A percentile compares a stretch with the other conserved stretches of the same genome.
Evolutionary conservation across 2,329 filamentous ascomycete genomes (phyloP).

Genomic region (Ophiostoma quercus): DNA sequence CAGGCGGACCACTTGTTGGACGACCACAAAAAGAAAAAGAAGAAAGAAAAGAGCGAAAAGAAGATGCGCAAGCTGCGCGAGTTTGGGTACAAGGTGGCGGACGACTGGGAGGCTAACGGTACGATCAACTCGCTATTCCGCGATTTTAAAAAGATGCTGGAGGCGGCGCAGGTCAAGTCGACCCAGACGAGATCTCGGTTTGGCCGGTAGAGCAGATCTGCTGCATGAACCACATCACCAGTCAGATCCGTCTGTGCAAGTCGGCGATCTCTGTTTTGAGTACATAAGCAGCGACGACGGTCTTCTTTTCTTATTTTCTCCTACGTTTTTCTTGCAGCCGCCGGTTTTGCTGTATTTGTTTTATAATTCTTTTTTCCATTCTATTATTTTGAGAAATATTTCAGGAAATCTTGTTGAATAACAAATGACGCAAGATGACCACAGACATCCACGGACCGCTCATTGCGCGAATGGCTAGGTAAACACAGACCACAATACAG

Average conservation of each 20-base stretch:
- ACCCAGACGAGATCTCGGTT: constrained; percentile 24
- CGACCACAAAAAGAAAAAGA: constrained; percentile 26
- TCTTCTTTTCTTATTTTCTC: neutral
- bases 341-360: neutral
- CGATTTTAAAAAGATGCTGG: constrained; percentile 60
- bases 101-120: constrained; percentile 55
- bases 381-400: neutral
- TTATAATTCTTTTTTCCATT: neutral
- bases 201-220: constrained; percentile 17
- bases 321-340: neutral
- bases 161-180: constrained; percentile 48
- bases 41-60: constrained; percentile 1
- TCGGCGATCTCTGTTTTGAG: neutral
- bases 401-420: neutral
- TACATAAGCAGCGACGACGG: neutral
- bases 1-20: constrained; percentile 36
- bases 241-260: neutral
- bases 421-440: no score
- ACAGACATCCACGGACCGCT: neutral
- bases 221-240: neutral
- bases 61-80: constrained; percentile 49
- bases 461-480: neutral
- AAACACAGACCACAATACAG: neutral
- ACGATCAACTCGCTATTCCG: constrained; percentile 58
- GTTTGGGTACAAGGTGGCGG: constrained; percentile 58